These are phyloP conservation scores for Trichoderma semiorbis DNA, from an alignment of 2,329 filamentous ascomycete genomes.

Conservation along the genomic window DNA sequence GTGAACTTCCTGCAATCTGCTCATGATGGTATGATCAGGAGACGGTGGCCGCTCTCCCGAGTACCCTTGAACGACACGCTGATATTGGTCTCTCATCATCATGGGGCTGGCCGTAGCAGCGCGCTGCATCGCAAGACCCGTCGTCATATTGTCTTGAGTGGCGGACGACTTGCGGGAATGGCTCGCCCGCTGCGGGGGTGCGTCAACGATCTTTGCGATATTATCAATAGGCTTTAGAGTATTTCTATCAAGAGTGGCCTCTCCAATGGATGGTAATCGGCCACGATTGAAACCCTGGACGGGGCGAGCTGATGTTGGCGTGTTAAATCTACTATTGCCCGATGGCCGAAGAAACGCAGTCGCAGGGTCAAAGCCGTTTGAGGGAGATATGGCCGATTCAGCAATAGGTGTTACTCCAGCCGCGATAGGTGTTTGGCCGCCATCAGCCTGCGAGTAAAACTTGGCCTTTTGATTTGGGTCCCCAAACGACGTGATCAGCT, in stretches of 20 bases:
- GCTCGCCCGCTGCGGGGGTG: conserved; percentile 27
- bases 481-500: conserved; percentile 87
- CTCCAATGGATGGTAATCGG: conserved; percentile 75
- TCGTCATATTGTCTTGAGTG: conserved; percentile 38
- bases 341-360: conserved; percentile 67
- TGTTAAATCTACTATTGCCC: conserved; percentile 65
- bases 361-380: conserved; percentile 56
- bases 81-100: conserved; percentile 53
- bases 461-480: conserved; percentile 59
- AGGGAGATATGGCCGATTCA: conserved; percentile 64
- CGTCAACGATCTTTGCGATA: conserved; percentile 26
- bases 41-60: conserved; percentile 58
- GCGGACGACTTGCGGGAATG: conserved; percentile 38
- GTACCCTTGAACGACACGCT: conserved; percentile 30
- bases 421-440: conserved; percentile 70
- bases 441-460: conserved; percentile 57
- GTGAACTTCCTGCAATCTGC: conserved; percentile 57
- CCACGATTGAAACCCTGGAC: conserved; percentile 59
- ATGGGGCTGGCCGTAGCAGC: conserved; percentile 67
- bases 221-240: conserved; percentile 28
- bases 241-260: conserved; percentile 41
- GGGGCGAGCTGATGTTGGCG: conserved; percentile 60
- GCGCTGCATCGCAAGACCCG: conserved; percentile 52
- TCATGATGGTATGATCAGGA: conserved; percentile 54
- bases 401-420: conserved; percentile 86